Conservation (phyloP, 129 eudicot species). For the Glebionis coronaria region DNA sequence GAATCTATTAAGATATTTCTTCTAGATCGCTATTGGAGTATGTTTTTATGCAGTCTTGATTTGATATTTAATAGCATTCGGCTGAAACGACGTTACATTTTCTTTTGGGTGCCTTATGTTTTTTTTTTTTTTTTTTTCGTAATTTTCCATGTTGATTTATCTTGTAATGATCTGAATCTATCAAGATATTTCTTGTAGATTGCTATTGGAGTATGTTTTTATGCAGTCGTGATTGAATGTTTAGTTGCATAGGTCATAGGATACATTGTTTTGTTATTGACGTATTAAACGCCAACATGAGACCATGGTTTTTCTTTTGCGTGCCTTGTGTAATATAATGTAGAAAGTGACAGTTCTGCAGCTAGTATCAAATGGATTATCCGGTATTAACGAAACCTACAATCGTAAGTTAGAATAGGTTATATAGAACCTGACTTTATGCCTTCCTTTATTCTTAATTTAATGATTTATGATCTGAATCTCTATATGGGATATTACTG, state of each 20-base stretch:
- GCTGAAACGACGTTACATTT: too few species aligned
- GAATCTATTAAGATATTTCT: slow-evolving; percentile 3
- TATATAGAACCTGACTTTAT: too few species aligned
- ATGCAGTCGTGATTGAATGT: not conserved
- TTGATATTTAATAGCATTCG: not conserved
- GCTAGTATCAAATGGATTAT: too few species aligned
- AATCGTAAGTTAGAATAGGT: too few species aligned
- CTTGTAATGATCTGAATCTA: slow-evolving; percentile 13
- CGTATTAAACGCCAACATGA: not conserved
- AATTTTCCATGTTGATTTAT: not conserved
- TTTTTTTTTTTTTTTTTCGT: not conserved
- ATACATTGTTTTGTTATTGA: not conserved
- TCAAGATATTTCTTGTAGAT: not conserved
- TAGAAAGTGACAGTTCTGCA: not conserved
- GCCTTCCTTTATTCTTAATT: not conserved
- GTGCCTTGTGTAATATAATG: not conserved
- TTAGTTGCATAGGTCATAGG: too few species aligned
- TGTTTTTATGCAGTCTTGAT: not conserved
- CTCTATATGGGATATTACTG: not conserved
- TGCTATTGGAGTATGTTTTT: not conserved
- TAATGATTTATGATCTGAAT: not conserved
- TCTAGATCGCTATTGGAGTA: not conserved
- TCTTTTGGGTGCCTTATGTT: too few species aligned
- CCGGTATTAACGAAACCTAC: too few species aligned
- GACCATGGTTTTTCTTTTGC: not conserved